A percentile compares a stretch with the other conserved stretches of the same genome.
phyloP scores from a whole-genome alignment of 2,329 filamentous ascomycete species.

The Bipolaris cookei region DNA sequence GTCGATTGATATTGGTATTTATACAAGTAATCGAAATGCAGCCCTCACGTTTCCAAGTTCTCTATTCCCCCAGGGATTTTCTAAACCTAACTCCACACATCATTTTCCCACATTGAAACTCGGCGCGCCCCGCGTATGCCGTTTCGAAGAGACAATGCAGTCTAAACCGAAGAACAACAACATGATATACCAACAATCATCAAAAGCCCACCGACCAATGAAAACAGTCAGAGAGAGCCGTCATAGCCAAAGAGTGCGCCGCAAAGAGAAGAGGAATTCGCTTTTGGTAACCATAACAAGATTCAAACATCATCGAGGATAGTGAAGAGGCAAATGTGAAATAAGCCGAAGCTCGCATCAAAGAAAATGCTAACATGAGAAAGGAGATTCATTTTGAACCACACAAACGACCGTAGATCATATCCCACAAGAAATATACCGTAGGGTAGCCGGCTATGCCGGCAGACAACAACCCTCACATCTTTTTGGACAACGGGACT shows the following conservation, averaged over 20 bases:
- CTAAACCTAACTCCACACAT: not conserved
- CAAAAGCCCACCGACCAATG: slow-evolving; percentile 2
- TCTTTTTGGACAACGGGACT: slow-evolving; percentile 36
- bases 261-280: slow-evolving; percentile 12
- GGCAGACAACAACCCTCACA: slow-evolving; percentile 27
- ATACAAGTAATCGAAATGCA: not conserved
- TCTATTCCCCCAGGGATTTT: not conserved
- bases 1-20: not conserved
- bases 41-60: not conserved
- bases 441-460: slow-evolving; percentile 32
- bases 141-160: not conserved
- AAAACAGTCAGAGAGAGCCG: not conserved
- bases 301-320: slow-evolving; percentile 37
- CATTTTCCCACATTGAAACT: not conserved
- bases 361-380: slow-evolving; percentile 22
- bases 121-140: slow-evolving; percentile 1
- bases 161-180: slow-evolving; percentile 2
- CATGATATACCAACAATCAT: not conserved
- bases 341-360: slow-evolving; percentile 19
- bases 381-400: slow-evolving; percentile 38
- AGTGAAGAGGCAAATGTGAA: slow-evolving; percentile 22
- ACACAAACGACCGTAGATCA: slow-evolving; percentile 30
- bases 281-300: slow-evolving; percentile 25
- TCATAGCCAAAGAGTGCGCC: not conserved
- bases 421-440: slow-evolving; percentile 35